Conservation (phyloP, 164 flowering plant species). For the Taxillus chinensis region DNA sequence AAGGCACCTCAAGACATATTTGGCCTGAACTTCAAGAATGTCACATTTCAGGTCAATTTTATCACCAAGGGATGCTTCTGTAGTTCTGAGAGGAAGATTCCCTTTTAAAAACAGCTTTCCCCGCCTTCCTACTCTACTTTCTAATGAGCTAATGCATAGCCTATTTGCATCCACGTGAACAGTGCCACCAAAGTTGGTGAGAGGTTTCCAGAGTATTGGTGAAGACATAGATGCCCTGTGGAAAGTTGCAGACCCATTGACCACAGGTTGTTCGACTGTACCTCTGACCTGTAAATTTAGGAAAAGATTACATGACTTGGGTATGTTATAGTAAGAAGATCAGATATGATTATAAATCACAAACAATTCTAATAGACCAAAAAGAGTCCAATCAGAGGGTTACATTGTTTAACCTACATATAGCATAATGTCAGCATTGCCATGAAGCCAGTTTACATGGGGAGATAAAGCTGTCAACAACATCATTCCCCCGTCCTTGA, state of each 20-base stretch:
- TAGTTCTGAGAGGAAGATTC: conserved; percentile 70
- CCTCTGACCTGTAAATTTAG: conserved; percentile 67
- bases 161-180: conserved; percentile 82
- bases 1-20: conserved; percentile 71
- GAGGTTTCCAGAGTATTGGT: conserved; percentile 78
- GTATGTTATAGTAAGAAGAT: background rate
- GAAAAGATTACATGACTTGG: background rate
- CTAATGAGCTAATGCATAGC: conserved; percentile 64
- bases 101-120: conserved; percentile 84
- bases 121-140: conserved; percentile 83
- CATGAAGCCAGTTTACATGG: conserved; percentile 91
- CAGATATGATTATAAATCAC: background rate
- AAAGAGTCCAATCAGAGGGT: conserved; percentile 1
- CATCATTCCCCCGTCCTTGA: conserved; percentile 99
- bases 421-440: conserved; percentile 88
- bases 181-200: conserved; percentile 85
- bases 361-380: background rate
- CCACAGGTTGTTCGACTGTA: conserved; percentile 86
- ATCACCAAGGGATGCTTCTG: conserved; percentile 62
- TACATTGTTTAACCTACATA: conserved; percentile 39
- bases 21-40: conserved; percentile 85
- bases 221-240: conserved; percentile 91
- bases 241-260: conserved; percentile 92
- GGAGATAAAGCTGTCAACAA: conserved; percentile 90
- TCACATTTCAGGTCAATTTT: conserved; percentile 94